Conservation (phyloP, 2,329 filamentous ascomycete species). For the Colletotrichum endophyticum region DNA sequence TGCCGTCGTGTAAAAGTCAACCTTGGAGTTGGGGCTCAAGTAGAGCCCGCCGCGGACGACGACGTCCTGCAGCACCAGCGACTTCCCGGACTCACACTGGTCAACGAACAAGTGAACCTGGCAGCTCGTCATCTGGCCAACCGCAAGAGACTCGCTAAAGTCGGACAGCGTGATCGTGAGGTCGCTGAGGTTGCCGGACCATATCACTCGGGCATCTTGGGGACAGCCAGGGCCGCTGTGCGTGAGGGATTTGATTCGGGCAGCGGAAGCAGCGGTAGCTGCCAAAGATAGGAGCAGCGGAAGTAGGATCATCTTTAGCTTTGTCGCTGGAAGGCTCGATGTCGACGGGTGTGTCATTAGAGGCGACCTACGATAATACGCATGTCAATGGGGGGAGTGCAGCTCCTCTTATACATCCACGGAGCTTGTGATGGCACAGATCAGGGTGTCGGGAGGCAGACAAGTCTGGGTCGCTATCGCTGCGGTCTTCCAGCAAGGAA, state of each 20-base stretch:
- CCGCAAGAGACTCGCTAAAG: constrained; percentile 39
- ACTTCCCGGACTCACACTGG: constrained; percentile 3
- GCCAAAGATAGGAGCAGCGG: background rate
- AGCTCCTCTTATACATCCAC: background rate
- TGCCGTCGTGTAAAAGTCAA: constrained; percentile 7
- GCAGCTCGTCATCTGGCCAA: constrained; percentile 30
- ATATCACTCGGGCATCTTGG: constrained; percentile 7
- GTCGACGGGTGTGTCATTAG: background rate
- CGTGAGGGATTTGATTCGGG: background rate
- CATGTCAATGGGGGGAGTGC: background rate
- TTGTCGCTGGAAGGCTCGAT: background rate
- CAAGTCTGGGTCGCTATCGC: background rate
- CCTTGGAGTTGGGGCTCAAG: constrained; percentile 3
- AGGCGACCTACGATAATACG: background rate
- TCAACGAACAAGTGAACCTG: constrained; percentile 16
- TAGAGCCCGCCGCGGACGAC: constrained; percentile 12
- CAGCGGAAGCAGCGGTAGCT: background rate
- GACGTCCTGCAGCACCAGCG: constrained; percentile 10
- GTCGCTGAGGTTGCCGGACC: constrained; percentile 21
- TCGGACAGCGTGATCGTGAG: constrained; percentile 44
- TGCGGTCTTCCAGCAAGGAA: background rate
- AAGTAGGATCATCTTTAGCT: background rate
- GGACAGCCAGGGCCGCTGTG: constrained; percentile 13
- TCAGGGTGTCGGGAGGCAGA: background rate
- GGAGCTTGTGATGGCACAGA: background rate